phyloP scores from a whole-genome alignment of 2,329 filamentous ascomycete genomes.

The Trichophyton verrucosum region DNA sequence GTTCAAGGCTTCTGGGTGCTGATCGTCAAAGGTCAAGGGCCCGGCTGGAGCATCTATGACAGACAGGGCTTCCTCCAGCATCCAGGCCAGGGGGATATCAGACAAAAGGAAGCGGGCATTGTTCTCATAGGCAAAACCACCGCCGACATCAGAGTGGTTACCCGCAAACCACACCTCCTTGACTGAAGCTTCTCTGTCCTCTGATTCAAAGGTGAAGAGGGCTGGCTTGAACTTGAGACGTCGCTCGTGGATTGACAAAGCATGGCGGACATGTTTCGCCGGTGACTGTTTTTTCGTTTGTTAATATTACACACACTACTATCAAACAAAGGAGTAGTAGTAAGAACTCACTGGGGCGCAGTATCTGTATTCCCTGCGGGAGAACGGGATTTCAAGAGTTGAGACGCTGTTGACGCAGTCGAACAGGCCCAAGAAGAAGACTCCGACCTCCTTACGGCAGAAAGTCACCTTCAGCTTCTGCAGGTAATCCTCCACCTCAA shows the following conservation, averaged over 20 bases:
- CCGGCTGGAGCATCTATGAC: slow-evolving; percentile 16
- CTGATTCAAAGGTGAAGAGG: slow-evolving; percentile 25
- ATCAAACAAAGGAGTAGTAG: slow-evolving; percentile 14
- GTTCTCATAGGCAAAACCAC: slow-evolving; percentile 36
- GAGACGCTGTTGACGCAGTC: slow-evolving; percentile 43
- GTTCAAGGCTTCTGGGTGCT: slow-evolving; percentile 9
- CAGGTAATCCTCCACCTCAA: slow-evolving; percentile 20
- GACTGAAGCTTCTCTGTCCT: slow-evolving; percentile 27
- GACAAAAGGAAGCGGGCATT: slow-evolving; percentile 28
- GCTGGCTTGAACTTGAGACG: slow-evolving; percentile 45
- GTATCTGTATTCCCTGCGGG: slow-evolving; percentile 28
- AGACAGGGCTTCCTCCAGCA: slow-evolving; percentile 37
- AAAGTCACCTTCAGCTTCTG: slow-evolving; percentile 39
- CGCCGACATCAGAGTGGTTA: slow-evolving; percentile 43
- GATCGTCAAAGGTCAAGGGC: slow-evolving; percentile 15
- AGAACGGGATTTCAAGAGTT: slow-evolving; percentile 24
- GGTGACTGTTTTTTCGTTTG: slow-evolving; percentile 21
- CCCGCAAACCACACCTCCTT: slow-evolving; percentile 47
- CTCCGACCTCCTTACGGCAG: slow-evolving; percentile 34
- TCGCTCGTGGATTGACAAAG: slow-evolving; percentile 43
- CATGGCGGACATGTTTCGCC: slow-evolving; percentile 39
- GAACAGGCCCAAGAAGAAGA: slow-evolving; percentile 46
- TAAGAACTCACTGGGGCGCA: slow-evolving; percentile 24
- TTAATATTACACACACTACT: slow-evolving; percentile 3
- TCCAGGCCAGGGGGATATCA: slow-evolving; percentile 42